These are phyloP conservation scores for Fusarium sp. DNA, from an alignment of 2,329 filamentous ascomycete genomes.

Conservation along the genomic window DNA sequence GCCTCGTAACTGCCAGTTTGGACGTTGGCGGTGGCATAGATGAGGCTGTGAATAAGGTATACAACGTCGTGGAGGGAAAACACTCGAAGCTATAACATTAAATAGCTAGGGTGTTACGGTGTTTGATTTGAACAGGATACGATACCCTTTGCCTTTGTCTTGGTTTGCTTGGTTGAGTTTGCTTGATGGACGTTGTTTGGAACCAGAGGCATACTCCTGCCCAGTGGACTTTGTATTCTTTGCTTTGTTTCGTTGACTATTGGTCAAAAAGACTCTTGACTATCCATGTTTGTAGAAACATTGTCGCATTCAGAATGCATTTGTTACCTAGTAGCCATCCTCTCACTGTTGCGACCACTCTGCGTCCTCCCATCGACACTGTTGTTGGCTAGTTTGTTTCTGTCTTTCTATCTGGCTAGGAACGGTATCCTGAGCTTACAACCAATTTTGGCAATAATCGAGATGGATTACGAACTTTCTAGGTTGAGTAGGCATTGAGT, in stretches of 20 bases:
- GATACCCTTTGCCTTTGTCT: neutral
- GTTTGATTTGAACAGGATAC: neutral
- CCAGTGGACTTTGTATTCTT: neutral
- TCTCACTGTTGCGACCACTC: neutral
- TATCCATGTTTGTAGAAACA: neutral
- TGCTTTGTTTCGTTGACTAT: neutral
- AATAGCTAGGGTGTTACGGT: neutral
- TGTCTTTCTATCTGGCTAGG: neutral
- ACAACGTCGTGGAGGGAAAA: neutral
- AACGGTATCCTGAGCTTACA: fast-evolving
- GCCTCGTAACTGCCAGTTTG: slow-evolving; percentile 1
- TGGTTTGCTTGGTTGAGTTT: neutral
- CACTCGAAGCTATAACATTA: neutral
- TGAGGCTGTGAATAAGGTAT: slow-evolving; percentile 1
- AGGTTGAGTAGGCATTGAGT: neutral
- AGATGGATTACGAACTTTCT: neutral
- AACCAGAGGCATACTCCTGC: neutral
- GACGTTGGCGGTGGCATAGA: neutral
- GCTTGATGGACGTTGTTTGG: neutral
- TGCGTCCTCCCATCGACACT: neutral
- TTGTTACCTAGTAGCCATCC: neutral
- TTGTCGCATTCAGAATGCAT: neutral
- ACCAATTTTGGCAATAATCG: neutral
- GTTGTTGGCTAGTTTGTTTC: neutral
- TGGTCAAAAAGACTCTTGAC: neutral